Evolutionary conservation across 2,329 filamentous ascomycete species (phyloP).

Genomic region (Chrysoporthe austroafricana): DNA sequence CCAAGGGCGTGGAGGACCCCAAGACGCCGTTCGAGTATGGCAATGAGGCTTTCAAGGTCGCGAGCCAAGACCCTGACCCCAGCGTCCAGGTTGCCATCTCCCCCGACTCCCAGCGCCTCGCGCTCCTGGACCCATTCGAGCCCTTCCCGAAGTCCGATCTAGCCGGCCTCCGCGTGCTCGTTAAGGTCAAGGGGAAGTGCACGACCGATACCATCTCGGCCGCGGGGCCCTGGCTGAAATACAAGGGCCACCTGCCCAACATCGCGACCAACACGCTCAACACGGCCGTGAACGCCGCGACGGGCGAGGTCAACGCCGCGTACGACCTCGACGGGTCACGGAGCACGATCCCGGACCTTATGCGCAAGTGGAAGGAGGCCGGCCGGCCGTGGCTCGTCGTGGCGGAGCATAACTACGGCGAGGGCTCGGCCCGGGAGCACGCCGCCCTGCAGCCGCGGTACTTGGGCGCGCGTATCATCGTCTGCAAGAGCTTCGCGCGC

Average conservation of each 20-base stretch:
- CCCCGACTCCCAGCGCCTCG: constrained; percentile 86
- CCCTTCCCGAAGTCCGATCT: constrained; percentile 81
- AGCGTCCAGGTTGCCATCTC: constrained; percentile 75
- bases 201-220: constrained; percentile 99
- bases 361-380: constrained; percentile 77
- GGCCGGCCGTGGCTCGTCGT: constrained; percentile 88
- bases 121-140: constrained; percentile 86
- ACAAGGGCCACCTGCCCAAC: constrained; percentile 98
- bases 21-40: constrained; percentile 74
- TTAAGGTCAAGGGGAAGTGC: constrained; percentile 97
- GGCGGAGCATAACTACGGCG: constrained; percentile 95
- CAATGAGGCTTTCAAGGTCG: constrained; percentile 73
- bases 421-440: constrained; percentile 85
- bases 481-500: constrained; percentile 80
- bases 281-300: constrained; percentile 89
- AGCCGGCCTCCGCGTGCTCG: constrained; percentile 78
- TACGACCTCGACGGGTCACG: constrained; percentile 80
- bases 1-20: constrained; percentile 69
- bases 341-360: constrained; percentile 85
- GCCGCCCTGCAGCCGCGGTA: constrained; percentile 85
- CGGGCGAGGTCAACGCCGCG: constrained; percentile 87
- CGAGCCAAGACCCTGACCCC: constrained; percentile 72
- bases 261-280: constrained; percentile 98
- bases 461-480: constrained; percentile 80
- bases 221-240: constrained; percentile 96